Evolutionary conservation across 1,284 basidiomycete species (phyloP), one percentile per base, ranked within the genome.

Genomic region (Ustilago crameri): DNA sequence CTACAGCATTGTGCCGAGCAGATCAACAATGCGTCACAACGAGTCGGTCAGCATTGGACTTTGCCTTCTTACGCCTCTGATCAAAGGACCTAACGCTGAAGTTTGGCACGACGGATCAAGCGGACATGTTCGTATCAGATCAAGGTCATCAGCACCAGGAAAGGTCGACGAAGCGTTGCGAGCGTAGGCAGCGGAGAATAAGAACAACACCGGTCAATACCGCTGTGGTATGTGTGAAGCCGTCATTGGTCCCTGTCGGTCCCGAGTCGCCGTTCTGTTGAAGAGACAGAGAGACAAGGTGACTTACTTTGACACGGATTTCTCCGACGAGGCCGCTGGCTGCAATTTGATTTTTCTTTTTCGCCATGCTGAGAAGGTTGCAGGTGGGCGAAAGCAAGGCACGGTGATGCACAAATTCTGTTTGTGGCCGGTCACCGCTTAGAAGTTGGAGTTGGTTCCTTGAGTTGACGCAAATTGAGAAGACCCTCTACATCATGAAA

Each of bases 151-250:
- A 12, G 4, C 9, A 9, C 8, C 7, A 7, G 18, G n/a, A 15
- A 23, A 23, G 34, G 23, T 49, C 34, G 9, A 35, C 38, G 22
- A 8, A n/a, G 22, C 15, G 9, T 15, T 20, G 37, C 3, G 15
- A 5, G 17, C n/a, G 15, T 37, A 15, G 35, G 15, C 35, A 32
- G 22, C 27, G 44, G 34, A 20, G 38, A 34, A 17, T 42, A 23
- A 32, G n/a, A 17, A 27, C 62, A 64, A 44, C 46, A 55, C 62
- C 62, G 51, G 56, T 65, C 62, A 65, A 55, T 65, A 59, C 56
- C 62, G 56, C 26, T 26, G 41, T n/a, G 26, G 22, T 32, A 5
- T 27, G 23, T 38, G 20, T n/a, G 23, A 26, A 14, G 22, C 34
- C 22, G 14, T 35, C 47, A 42, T 50, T 63, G 60, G 53, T 22